phyloP scores from a whole-genome alignment of 805 yeast species.

The Candida suzukii region DNA sequence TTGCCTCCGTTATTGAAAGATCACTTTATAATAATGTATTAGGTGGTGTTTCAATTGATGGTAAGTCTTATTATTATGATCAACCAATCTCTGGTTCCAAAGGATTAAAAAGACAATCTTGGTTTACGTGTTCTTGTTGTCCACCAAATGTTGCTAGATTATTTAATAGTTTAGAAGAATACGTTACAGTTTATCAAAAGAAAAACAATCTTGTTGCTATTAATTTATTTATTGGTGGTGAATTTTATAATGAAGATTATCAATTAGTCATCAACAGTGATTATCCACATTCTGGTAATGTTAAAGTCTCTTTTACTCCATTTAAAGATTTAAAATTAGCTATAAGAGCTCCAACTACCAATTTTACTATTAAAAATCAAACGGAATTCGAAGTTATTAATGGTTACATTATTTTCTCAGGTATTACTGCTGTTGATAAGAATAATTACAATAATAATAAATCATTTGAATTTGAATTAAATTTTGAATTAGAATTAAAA shows the following conservation, averaged over 20 bases:
- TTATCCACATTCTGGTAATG: conserved; percentile 11
- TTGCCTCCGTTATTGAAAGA: conserved; percentile 15
- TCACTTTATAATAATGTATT: conserved; percentile 18
- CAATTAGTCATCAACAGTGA: conserved; percentile 5
- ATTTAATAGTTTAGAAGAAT: conserved; percentile 16
- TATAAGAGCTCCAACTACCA: conserved; percentile 9
- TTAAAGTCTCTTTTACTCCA: conserved; percentile 4
- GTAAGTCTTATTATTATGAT: conserved; percentile 15
- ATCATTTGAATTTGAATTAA: conserved; percentile 1
- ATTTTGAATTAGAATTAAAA: conserved; percentile 9
- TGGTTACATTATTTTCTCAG: conserved; percentile 14
- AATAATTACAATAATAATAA: conserved; percentile 3
- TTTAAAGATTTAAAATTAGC: conserved; percentile 6
- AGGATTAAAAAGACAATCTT: conserved; percentile 10
- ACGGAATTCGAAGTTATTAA: conserved; percentile 1
- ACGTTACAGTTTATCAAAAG: conserved; percentile 7
- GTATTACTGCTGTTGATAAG: conserved; percentile 5
- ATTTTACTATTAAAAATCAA: conserved; percentile 1
- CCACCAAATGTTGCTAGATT: conserved; percentile 21
- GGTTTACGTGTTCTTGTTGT: conserved; percentile 19
- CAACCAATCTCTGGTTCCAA: conserved; percentile 15
- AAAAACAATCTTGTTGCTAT: conserved; percentile 7
- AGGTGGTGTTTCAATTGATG: conserved; percentile 19
- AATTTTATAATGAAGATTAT: conserved; percentile 1
- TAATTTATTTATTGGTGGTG: conserved; percentile 12